Evolutionary conservation across 495 filamentous ascomycete genomes (phyloP), one percentile per base, ranked within the genome.

Genomic region (Xylaria longipes): DNA sequence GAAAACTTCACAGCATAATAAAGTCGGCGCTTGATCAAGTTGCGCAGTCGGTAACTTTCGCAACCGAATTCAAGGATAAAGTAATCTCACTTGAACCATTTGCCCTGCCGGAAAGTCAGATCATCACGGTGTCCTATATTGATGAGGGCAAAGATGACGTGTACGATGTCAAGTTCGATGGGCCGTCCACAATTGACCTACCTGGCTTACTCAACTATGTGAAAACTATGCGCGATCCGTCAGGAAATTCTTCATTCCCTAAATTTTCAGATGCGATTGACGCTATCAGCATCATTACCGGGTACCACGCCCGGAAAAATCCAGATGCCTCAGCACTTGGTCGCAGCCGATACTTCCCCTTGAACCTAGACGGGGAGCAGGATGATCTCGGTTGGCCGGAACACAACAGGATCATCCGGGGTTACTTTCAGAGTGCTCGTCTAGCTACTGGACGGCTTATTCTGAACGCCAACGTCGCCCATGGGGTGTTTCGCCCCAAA

Each of bases 351-450:
- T 84, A 84, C 70, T 88, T 86, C 54, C 83, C 83, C 17, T 58
- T 80, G 27, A 73, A 79, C 29, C 31, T 75, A 41, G 65, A 73
- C 0, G 56, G 66, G 0, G 73, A 80, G 20, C 75, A 76, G 27
- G 77, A 76, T 2, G 22, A 65, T 2, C 17, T 79, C 14, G 73
- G 69, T 3, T 35, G 12, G 2, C 75, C 71, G 0, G 75, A 74
- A 0, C 29, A 52, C 48, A 79, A 76, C 39, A 48, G 85, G 1
- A 85, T 87, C 4, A 78, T 91, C 0, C 87, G 91, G 62, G 91
- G 92, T 0, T 93, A 87, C 73, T 92, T 91, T 71, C 83, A 89
- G 65, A 92, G 90, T 78, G 87, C 90, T 20, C 89, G 91, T 29
- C 82, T 86, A 0, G 90, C 89, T 11, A 92, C 91, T 4, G 86